Percentiles rank a stretch among this genome's conserved stretches.
phyloP scores from a whole-genome alignment of 495 filamentous ascomycete genomes.

The Aspergillus wentii region DNA sequence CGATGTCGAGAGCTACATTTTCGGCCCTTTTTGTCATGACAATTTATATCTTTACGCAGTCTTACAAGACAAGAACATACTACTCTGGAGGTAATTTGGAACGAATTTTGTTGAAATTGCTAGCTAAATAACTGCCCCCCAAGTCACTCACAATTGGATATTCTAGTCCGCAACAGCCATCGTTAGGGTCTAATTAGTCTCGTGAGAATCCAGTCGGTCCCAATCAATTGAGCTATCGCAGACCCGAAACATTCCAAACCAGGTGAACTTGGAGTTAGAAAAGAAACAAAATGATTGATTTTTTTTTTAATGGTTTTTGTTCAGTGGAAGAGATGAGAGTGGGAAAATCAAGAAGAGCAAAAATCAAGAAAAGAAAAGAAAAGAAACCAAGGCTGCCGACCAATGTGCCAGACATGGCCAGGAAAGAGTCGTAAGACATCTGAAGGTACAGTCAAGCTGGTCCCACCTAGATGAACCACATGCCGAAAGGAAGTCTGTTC shows the following conservation, averaged over 20 bases:
- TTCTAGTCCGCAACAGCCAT: not conserved
- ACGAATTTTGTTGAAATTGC: not conserved
- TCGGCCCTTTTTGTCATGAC: too few relatives aligned
- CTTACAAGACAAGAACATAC: too few relatives aligned
- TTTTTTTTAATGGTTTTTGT: too few relatives aligned
- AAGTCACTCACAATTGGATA: not conserved
- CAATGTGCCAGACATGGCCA: slow-evolving; percentile 1
- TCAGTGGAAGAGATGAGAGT: too few relatives aligned
- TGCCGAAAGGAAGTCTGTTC: slow-evolving; percentile 27
- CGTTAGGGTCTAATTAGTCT: not conserved
- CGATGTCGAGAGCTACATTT: too few relatives aligned
- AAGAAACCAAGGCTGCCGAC: not conserved
- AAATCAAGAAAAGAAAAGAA: not conserved
- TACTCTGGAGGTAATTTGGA: too few relatives aligned
- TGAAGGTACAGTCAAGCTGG: too few relatives aligned
- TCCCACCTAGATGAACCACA: slow-evolving; percentile 43
- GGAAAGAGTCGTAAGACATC: too few relatives aligned
- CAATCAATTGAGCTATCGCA: not conserved
- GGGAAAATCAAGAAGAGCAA: not conserved
- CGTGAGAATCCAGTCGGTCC: not conserved
- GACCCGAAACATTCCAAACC: too few relatives aligned
- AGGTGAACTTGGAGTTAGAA: too few relatives aligned
- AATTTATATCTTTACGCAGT: too few relatives aligned
- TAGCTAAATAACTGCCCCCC: not conserved
- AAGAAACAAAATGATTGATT: too few relatives aligned